Conservation (phyloP, 1,284 basidiomycete genomes). For the Mycena citricolor region DNA sequence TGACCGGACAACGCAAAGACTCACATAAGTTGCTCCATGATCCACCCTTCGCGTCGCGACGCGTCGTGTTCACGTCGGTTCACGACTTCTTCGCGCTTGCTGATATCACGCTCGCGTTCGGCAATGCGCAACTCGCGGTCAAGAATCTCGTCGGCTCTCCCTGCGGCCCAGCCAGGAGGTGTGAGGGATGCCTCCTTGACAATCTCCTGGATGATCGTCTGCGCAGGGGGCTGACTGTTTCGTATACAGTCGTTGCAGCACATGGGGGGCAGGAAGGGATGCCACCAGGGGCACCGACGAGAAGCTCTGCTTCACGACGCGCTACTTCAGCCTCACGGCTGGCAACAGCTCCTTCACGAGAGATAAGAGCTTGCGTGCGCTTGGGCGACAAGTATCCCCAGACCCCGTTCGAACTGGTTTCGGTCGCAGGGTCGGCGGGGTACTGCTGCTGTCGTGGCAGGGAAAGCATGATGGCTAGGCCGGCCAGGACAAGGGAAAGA, state of each 20-base stretch:
- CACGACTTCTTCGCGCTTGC: slow-evolving; percentile 76
- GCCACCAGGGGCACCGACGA: slow-evolving; percentile 76
- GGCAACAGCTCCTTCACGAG: slow-evolving; percentile 73
- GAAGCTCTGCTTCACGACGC: slow-evolving; percentile 77
- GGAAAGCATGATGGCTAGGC: slow-evolving; percentile 82
- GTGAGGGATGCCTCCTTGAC: slow-evolving; percentile 76
- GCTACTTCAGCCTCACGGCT: slow-evolving; percentile 80
- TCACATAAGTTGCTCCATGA: slow-evolving; percentile 86
- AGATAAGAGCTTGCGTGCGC: slow-evolving; percentile 72
- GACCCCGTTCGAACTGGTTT: slow-evolving; percentile 51
- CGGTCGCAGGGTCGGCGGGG: slow-evolving; percentile 31
- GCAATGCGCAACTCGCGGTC: slow-evolving; percentile 80
- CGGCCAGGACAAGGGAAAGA: slow-evolving; percentile 77
- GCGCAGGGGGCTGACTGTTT: slow-evolving; percentile 60
- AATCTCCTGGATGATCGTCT: slow-evolving; percentile 82
- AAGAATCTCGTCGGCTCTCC: slow-evolving; percentile 74
- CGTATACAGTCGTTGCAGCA: slow-evolving; percentile 47
- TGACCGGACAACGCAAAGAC: slow-evolving; percentile 31
- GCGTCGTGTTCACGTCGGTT: slow-evolving; percentile 83
- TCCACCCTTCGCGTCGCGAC: slow-evolving; percentile 79
- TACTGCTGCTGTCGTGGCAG: slow-evolving; percentile 53
- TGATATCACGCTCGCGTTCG: slow-evolving; percentile 79
- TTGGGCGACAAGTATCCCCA: slow-evolving; percentile 75
- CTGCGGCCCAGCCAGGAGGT: slow-evolving; percentile 69
- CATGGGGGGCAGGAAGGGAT: slow-evolving; percentile 68